phyloP scores from a whole-genome alignment of 192 early-diverging fungal genomes.

The Fimicolochytrium jonesii region DNA sequence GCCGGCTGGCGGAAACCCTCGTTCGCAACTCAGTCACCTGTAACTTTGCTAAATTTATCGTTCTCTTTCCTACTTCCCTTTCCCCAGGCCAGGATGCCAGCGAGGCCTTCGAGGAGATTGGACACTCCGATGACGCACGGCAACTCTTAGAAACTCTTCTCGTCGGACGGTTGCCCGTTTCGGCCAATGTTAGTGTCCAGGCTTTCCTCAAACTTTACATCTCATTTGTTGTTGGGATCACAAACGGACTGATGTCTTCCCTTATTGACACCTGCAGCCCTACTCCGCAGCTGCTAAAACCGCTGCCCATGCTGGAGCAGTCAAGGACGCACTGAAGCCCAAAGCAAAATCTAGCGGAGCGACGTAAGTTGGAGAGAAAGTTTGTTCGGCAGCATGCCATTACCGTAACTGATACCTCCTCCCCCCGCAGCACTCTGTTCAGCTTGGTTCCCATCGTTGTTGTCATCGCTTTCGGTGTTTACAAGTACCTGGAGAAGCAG shows the following conservation, averaged over 20 bases:
- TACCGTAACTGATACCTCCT: too few species aligned
- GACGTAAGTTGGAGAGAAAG: not conserved
- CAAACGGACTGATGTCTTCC: too few species aligned
- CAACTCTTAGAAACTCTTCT: conserved; percentile 72
- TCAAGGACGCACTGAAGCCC: conserved; percentile 3
- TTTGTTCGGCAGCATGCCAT: not conserved
- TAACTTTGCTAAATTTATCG: too few species aligned
- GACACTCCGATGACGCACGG: conserved; percentile 92
- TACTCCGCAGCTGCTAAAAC: conserved; percentile 1
- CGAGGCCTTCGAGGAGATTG: conserved; percentile 95
- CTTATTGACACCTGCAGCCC: too few species aligned
- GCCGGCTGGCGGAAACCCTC: too few species aligned
- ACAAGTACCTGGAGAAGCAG: conserved; percentile 44
- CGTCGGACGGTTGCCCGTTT: conserved; percentile 75
- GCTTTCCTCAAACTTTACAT: too few species aligned
- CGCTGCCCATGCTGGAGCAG: not conserved
- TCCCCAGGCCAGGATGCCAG: conserved; percentile 66
- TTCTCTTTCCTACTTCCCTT: not conserved
- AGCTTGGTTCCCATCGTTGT: conserved; percentile 50
- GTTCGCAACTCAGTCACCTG: too few species aligned
- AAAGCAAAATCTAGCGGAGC: not conserved
- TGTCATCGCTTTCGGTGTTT: conserved; percentile 45
- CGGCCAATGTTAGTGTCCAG: too few species aligned
- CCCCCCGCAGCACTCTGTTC: conserved; percentile 43
- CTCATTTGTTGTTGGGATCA: too few species aligned